Base-by-base conservation (phyloP, 2,329 filamentous ascomycete species). In the Rutstroemia sp. region DNA sequence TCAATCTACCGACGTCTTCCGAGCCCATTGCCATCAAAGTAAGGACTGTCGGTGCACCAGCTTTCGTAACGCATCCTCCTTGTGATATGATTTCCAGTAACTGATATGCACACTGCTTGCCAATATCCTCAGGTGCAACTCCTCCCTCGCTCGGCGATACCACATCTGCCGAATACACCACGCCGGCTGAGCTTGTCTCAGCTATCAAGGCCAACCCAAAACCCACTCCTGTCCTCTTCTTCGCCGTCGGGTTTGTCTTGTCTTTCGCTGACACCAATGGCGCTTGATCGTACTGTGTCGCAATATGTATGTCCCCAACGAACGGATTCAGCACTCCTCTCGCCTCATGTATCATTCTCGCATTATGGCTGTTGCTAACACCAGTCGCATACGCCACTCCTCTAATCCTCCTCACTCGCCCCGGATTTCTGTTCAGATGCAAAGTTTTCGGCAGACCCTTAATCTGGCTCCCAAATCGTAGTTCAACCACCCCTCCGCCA, bases 21-120 rank as follows among this genome's bases (percentile, higher is more conserved):
- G 88, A 89, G 0, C 94, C 94, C 94, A 99, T 97, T 36, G 92
- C 90, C 94, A 99, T 99, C 60, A 99, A 76, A 17, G 86, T 88
- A 53, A 99, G 72, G 61, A 96, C 79, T 0, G 87, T 92, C 3
- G 82, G 77, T 5, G 86, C 84, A 2, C 89, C 88, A 3, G 87
- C 79, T 14, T 77, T 78, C 53, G 84, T 86, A 3, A 89, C 88
- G 69, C 90, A 96, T 1, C 94, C 94, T 10, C 92, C 92, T 64
- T 86, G 81, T 51, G 82, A 82, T 59, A 97, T 86, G 21, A 84
- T 80, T 72, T 97, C 92, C 12, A 99, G 76, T 51, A 99, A 75
- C 71, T 96, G 92, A 69, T 88, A 90, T 16, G 94, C 94, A 70
- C 90, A 95, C 66, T 84, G 81, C 72, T 85, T 88, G 51, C 94